Evolutionary conservation across 805 yeast species (phyloP).

Genomic region (Tetrapisispora nanseiensis): DNA sequence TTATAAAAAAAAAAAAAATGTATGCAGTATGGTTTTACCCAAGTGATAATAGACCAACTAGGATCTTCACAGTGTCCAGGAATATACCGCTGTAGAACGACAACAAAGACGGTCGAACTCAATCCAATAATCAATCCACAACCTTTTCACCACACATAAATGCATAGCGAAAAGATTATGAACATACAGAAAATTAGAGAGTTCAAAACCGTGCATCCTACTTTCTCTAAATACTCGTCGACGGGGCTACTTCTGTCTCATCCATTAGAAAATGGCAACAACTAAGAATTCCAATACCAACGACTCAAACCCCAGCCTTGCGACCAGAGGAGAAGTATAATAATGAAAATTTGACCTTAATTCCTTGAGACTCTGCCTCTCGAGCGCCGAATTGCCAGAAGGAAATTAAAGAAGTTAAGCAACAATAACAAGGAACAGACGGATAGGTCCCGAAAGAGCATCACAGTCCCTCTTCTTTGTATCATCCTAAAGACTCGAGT

Average conservation of each 20-base stretch:
- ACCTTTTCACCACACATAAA: background rate
- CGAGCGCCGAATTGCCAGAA: constrained; percentile 62
- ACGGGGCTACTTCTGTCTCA: constrained; percentile 90
- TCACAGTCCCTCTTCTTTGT: constrained; percentile 17
- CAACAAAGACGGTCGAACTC: constrained; percentile 56
- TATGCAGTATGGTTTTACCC: constrained; percentile 99
- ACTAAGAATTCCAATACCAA: constrained; percentile 28
- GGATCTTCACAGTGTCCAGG: constrained; percentile 98
- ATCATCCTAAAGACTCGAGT: constrained; percentile 19
- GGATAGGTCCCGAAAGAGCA: constrained; percentile 17
- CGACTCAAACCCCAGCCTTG: constrained; percentile 26
- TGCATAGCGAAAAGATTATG: background rate
- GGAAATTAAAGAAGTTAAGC: constrained; percentile 22
- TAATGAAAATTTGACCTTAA: constrained; percentile 6
- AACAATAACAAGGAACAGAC: constrained; percentile 25
- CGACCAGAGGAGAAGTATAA: constrained; percentile 29
- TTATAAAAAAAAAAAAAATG: constrained; percentile 35
- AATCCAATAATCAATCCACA: constrained; percentile 23
- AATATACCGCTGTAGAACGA: constrained; percentile 86
- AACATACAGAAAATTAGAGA: constrained; percentile 15
- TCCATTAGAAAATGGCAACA: constrained; percentile 41
- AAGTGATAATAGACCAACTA: constrained; percentile 82
- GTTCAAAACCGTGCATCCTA: constrained; percentile 35
- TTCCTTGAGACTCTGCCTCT: constrained; percentile 43
- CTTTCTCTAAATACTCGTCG: constrained; percentile 86